These are phyloP conservation scores for Erythrobasidium yunnanense DNA, from an alignment of 768 basidiomycete species.

Conservation along the genomic window DNA sequence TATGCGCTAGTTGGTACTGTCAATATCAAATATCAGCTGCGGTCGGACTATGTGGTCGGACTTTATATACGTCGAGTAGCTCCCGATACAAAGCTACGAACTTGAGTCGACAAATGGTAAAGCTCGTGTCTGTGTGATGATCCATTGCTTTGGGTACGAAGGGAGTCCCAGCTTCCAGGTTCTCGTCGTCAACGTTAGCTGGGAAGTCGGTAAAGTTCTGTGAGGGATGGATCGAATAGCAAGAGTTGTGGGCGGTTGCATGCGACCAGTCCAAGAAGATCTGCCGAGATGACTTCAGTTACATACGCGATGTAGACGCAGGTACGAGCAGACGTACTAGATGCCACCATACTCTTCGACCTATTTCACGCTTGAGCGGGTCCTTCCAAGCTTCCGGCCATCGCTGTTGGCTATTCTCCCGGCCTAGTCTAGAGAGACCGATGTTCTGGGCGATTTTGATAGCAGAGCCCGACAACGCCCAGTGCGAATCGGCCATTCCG, in stretches of 20 bases:
- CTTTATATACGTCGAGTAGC: constrained; percentile 5
- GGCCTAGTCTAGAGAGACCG: constrained; percentile 20
- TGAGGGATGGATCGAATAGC: constrained; percentile 23
- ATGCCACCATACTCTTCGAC: constrained; percentile 29
- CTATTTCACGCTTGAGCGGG: constrained; percentile 16
- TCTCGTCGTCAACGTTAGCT: constrained; percentile 19
- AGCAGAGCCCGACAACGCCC: constrained; percentile 12
- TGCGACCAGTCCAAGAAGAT: constrained; percentile 29
- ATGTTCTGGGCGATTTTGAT: constrained; percentile 29
- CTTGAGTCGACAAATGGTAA: constrained; percentile 19
- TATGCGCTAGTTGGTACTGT: constrained; percentile 5
- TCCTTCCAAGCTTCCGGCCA: constrained; percentile 26
- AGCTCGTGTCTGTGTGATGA: constrained; percentile 22
- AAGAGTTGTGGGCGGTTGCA: constrained; percentile 21
- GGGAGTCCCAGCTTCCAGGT: not conserved
- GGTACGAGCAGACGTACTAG: not conserved
- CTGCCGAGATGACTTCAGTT: not conserved
- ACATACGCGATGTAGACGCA: not conserved
- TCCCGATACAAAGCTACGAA: constrained; percentile 23
- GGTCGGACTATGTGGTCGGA: not conserved
- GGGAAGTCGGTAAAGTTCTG: constrained; percentile 27
- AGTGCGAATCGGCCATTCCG: constrained; percentile 27
- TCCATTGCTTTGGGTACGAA: not conserved
- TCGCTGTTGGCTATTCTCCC: not conserved
- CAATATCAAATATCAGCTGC: not conserved